A percentile compares a stretch with the other conserved stretches of the same genome.
Evolutionary conservation across 2,329 filamentous ascomycete species (phyloP).

Genomic region (Bipolaris sorokiniana): DNA sequence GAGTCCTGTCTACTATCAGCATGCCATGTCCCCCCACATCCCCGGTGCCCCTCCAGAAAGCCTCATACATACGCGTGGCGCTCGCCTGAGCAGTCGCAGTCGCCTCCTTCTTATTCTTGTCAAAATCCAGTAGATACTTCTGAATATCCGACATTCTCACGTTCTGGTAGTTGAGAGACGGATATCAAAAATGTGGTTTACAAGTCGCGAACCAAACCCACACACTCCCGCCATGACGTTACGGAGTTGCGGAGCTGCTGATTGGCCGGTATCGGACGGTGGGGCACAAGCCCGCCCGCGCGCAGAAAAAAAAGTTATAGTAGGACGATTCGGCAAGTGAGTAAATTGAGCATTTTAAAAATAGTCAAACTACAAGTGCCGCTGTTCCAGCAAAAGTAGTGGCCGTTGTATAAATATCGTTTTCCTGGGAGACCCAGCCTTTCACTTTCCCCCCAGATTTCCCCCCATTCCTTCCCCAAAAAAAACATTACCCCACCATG

Average conservation of each 20-base stretch:
- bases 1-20: conserved; percentile 55
- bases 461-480: conserved; percentile 1
- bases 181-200: conserved; percentile 8
- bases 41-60: conserved; percentile 2
- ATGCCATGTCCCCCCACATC: conserved; percentile 19
- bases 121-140: conserved; percentile 58
- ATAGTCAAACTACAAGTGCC: too few relatives aligned
- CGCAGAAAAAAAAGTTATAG: conserved; percentile 18
- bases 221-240: conserved; percentile 26
- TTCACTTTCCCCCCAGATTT: conserved; percentile 7
- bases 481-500: conserved; percentile 34
- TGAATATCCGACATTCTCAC: conserved; percentile 59
- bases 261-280: conserved; percentile 31
- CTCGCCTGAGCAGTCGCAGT: conserved; percentile 51
- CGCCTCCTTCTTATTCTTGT: conserved; percentile 56
- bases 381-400: too few relatives aligned
- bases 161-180: conserved; percentile 9
- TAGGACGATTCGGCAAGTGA: conserved; percentile 6
- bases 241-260: conserved; percentile 21
- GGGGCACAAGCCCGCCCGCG: conserved; percentile 15
- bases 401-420: too few relatives aligned
- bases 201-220: neutral
- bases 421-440: neutral
- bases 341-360: neutral
- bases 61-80: conserved; percentile 46